Evolutionary conservation across 148 eudicot genomes (phyloP).

Genomic region (Salicornia ramosissima): DNA sequence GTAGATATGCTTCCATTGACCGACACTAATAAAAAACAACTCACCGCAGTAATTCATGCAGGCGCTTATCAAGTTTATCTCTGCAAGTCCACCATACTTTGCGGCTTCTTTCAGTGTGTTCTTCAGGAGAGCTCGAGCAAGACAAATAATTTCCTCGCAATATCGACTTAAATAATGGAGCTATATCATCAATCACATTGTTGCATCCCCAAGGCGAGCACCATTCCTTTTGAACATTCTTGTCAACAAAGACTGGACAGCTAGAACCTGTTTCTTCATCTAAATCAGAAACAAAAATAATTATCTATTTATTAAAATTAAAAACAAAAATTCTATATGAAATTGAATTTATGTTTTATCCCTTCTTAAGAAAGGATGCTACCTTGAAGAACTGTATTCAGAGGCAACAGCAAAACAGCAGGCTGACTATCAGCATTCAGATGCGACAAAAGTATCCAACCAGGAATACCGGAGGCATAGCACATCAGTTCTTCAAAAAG

Average conservation of each 20-base stretch:
- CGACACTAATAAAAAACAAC: constrained; percentile 7
- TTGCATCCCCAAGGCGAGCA: constrained; percentile 67
- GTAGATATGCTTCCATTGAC: not conserved
- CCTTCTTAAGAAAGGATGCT: not conserved
- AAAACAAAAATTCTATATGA: not conserved
- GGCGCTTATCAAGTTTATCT: constrained; percentile 57
- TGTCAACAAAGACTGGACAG: constrained; percentile 31
- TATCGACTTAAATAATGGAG: constrained; percentile 60
- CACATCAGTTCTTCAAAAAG: constrained; percentile 51
- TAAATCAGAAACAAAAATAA: constrained; percentile 18
- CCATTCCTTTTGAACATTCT: constrained; percentile 43
- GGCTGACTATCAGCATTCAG: constrained; percentile 63
- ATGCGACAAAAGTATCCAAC: constrained; percentile 71
- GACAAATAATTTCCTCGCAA: constrained; percentile 62
- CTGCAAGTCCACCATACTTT: constrained; percentile 74
- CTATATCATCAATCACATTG: constrained; percentile 60
- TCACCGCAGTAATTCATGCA: constrained; percentile 60
- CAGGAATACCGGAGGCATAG: constrained; percentile 30
- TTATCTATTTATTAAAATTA: not conserved
- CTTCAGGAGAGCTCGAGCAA: constrained; percentile 43
- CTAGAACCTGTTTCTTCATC: constrained; percentile 34
- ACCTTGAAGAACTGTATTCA: constrained; percentile 50
- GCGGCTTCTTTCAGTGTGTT: constrained; percentile 52
- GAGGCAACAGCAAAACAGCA: constrained; percentile 56
- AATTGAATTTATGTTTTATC: not conserved